Base-by-base conservation (phyloP, 1,139 yeast species). In the Geotrichum bryndzae region DNA sequence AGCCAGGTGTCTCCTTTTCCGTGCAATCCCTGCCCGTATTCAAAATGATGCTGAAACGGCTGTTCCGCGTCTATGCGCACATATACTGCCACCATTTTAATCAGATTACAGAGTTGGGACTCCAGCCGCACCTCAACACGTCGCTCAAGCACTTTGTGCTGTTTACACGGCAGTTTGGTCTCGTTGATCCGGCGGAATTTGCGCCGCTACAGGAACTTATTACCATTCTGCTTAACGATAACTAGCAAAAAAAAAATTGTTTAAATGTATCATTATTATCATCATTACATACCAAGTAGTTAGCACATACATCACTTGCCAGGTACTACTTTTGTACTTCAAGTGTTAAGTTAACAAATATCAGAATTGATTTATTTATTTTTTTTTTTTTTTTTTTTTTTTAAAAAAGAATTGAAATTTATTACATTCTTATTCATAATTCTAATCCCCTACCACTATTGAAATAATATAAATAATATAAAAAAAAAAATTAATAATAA, bases 21-120 rank as follows among this genome's bases (percentile, higher is more conserved):
- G 68, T 71, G 55, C 69, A 70, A 57, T 79, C 82, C 59, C 81
- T 84, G 22, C 84, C 87, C 18, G 81, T 90, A 65, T 89, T 90
- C 58, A 87, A 85, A 71, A 92, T 96, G 23, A 89, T 94, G 56
- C 84, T 92, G 79, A 91, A 92, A 75, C 83, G 99, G 67, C 79
- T 94, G 63, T 92, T 92, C 74, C 82, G 99, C 73, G 90, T 94
- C n/a, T 94, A 94, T 73, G 98, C 99, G 2, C 99, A 94, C 76
- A 90, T 94, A 55, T 94, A 94, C 75, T 94, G 99, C 72, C 98
- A 94, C 72, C 99, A 94, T 74, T 94, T 94, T 76, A 96, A 91
- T 73, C 97, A 91, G 74, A 88, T 94, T 61, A 84, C 91, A 54
- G 98, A 58, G 27, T 41, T 53, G 51, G 56, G 60, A 11, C 50